Evolutionary conservation across 495 filamentous ascomycete species (phyloP).

Genomic region (Podospora fimiseda): DNA sequence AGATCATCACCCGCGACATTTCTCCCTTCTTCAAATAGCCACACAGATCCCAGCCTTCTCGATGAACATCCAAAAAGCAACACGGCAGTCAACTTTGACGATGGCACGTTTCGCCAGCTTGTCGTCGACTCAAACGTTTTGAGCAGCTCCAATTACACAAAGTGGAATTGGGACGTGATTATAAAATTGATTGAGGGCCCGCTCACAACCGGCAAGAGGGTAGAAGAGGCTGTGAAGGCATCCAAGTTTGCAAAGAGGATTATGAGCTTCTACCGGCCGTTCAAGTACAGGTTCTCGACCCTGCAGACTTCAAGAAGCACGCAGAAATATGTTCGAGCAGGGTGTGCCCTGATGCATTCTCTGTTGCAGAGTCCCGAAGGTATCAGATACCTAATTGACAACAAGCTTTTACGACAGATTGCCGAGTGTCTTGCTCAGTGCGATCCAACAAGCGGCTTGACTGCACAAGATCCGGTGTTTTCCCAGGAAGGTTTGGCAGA

Average conservation of each 20-base stretch:
- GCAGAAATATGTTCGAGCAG: conserved; percentile 86
- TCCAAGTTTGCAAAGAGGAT: conserved; percentile 94
- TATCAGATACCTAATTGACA: conserved; percentile 75
- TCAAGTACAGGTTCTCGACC: conserved; percentile 91
- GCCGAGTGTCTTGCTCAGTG: conserved; percentile 93
- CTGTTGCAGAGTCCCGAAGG: conserved; percentile 81
- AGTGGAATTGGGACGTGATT: conserved; percentile 96
- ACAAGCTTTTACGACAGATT: conserved; percentile 86
- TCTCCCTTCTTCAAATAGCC: conserved; percentile 31
- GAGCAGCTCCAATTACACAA: conserved; percentile 74
- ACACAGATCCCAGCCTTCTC: conserved; percentile 35
- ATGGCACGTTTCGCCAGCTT: conserved; percentile 75
- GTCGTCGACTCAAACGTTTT: conserved; percentile 84
- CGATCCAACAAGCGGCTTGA: conserved; percentile 83
- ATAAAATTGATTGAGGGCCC: conserved; percentile 89
- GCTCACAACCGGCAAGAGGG: conserved; percentile 79
- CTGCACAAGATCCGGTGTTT: conserved; percentile 81
- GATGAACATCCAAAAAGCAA: conserved; percentile 67
- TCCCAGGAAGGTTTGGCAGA: conserved; percentile 73
- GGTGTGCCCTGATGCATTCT: conserved; percentile 79
- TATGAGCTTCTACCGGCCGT: conserved; percentile 89
- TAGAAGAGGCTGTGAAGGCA: conserved; percentile 90
- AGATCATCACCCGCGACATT: conserved; percentile 54
- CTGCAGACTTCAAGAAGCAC: conserved; percentile 81
- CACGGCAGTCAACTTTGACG: conserved; percentile 70